Evolutionary conservation across 192 early-diverging fungal species (phyloP), one percentile per base, ranked within the genome.

Genomic region (Entomortierella beljakovae): DNA sequence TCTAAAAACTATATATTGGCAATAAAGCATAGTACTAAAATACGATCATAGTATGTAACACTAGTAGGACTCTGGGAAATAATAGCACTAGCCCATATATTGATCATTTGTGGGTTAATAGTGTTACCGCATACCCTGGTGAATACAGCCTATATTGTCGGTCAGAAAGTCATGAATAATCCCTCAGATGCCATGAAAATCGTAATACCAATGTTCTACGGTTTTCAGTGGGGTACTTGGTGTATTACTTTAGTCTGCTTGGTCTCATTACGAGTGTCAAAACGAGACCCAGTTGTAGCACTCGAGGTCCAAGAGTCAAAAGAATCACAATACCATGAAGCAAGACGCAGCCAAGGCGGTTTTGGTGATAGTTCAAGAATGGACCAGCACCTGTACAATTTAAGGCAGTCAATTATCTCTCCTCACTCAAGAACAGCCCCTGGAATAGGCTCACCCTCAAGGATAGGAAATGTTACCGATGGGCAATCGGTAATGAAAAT

Each of bases 51-150:
- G 71, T 75, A 75, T 40, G 71, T 58, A 3, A 75, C 71, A 2
- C 10, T 75, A 2, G 58, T 67, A 16, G 71, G 71, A 9, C 15
- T 75, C 6, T 75, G 71, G 71, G 57, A 75, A 28, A 67, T 75
- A n/a, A 25, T 67, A 1, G 71, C 71, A 31, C 49, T 75, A 8
- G 35, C 71, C 0, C 71, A 75, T 38, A 55, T 75, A 3, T 51
- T 75, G 31, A 56, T 75, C 16, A 75, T 75, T 25, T 61, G 58
- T 29, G 57, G 71, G 0, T 40, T 75, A 25, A 31, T 67, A 49
- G 15, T 38, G 2, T 26, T 75, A 22, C 64, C 71, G 10, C 23
- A 20, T 4, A 28, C 18, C 2, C 18, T 20, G 2, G 37, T 66
- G 3, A 40, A 54, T 32, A 8, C 64, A 1, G 42, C 37, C n/a